Percentiles rank a stretch among this genome's conserved stretches.
These are phyloP conservation scores for Aspergillus sp. DNA, from an alignment of 2,329 filamentous ascomycete species.

Conservation along the genomic window DNA sequence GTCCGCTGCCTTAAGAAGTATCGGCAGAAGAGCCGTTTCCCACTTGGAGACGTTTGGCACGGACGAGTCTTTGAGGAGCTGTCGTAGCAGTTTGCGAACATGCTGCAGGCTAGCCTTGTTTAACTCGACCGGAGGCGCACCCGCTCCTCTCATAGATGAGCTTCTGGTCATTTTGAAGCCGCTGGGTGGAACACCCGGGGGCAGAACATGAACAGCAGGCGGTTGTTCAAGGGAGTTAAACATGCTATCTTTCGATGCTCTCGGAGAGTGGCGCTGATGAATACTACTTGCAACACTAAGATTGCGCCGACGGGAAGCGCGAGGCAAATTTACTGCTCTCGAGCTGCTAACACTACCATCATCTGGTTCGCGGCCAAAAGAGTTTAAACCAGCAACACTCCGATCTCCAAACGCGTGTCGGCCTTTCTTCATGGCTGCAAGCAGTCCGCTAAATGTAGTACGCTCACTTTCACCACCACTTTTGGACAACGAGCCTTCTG, in stretches of 20 bases:
- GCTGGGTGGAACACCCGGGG: slow-evolving; percentile 36
- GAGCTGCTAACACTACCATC: slow-evolving; percentile 65
- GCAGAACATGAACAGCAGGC: slow-evolving; percentile 43
- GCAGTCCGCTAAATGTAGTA: slow-evolving; percentile 68
- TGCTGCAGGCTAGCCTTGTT: slow-evolving; percentile 86
- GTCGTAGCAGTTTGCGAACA: slow-evolving; percentile 79
- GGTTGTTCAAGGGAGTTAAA: slow-evolving; percentile 36
- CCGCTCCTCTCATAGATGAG: slow-evolving; percentile 75
- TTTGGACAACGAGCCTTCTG: slow-evolving; percentile 62
- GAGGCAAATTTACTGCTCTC: slow-evolving; percentile 60
- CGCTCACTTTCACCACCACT: slow-evolving; percentile 72
- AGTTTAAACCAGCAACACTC: slow-evolving; percentile 69
- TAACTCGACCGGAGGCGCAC: slow-evolving; percentile 75
- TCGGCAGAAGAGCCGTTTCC: slow-evolving; percentile 88
- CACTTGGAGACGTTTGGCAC: slow-evolving; percentile 75
- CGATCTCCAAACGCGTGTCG: slow-evolving; percentile 73
- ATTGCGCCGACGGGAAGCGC: slow-evolving; percentile 72
- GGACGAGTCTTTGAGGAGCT: slow-evolving; percentile 75
- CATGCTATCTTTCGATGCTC: slow-evolving; percentile 62
- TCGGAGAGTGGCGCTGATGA: slow-evolving; percentile 70
- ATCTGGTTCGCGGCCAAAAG: slow-evolving; percentile 66
- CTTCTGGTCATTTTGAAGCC: slow-evolving; percentile 67
- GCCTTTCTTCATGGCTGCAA: slow-evolving; percentile 74
- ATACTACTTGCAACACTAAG: slow-evolving; percentile 78
- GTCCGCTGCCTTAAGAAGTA: slow-evolving; percentile 85